Base-by-base conservation (phyloP, 140 eudicot species). In the Bidens hawaiensis region DNA sequence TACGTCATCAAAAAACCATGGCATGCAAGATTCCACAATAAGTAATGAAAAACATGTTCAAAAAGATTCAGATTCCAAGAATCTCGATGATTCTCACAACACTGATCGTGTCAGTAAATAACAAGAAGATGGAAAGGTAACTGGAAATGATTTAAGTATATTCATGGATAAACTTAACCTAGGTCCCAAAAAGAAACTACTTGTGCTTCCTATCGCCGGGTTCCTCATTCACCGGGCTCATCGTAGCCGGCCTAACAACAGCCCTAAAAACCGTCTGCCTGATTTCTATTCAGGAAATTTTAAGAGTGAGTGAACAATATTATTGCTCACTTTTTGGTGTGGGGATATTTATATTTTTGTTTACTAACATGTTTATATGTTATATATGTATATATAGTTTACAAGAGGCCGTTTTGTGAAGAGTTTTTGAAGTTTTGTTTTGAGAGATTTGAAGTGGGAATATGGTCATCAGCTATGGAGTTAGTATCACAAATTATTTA, bases 401-500 rank as follows among this genome's bases (percentile, higher is more conserved):
- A 79, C 72, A 81, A 78, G 67, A 81, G 95, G 87, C 95, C 95
- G 0, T 86, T 52, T 22, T 70, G 77, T 19, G 65, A 79, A 16
- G 79, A 67, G 51, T 89, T 90, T 47, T 46, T 90, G 75, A 77
- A 77, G 65, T 90, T 81, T 36, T 86, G 94, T 76, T 78, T 90
- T 17, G 89, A 90, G 13, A 72, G 95, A 63, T 90, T 86, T 71
- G 75, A 86, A 54, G 95, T 90, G 30, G 90, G 81, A 21, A 3
- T 90, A 3, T 81, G 97, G 89, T 83, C 94, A 19, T 75, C 94
- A 30, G 85, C 85, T 0, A 75, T 17, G 70, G 94, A 85, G 97
- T 89, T 15, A 78, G 86, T 71, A 55, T 25, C 4, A 33, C 18
- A 16, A 40, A 8, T 30, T 30, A 0, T 36, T 36, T 36, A 2